Evolutionary conservation across 1,284 basidiomycete species (phyloP), one percentile per base, ranked within the genome.

Genomic region (Cronartium ribicola): DNA sequence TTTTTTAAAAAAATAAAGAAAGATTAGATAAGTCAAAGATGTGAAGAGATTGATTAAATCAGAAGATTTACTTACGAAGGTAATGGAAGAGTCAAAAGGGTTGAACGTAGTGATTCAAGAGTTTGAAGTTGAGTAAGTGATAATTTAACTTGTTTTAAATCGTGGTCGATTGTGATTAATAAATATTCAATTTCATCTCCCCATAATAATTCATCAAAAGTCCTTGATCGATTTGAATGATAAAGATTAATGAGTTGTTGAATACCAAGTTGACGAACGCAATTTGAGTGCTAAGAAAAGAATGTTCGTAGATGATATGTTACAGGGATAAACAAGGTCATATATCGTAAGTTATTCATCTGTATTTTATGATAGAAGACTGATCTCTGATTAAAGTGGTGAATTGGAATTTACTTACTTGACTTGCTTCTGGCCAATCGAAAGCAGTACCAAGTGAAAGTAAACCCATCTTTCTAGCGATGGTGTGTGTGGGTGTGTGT

Each of bases 171-270:
- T 4, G 88, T 85, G 71, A 97, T 86, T 76, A 98, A 91, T 88
- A 98, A 92, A 82, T 98, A 98, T 82, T 99, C 96, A 79, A 99
- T 86, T 94, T 99, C 96, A 80, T 99, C 96, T 40, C 96, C 96
- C 96, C 96, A 99, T n/a, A 97, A 86, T 64, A 98, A 84, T 76
- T 90, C 89, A 80, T 98, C 94, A 10, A 93, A 94, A n/a, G 87
- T 86, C 75, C 92, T 86, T 80, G 92, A 90, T 85, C 96, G 97
- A 81, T 94, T 85, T 75, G 88, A 87, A 80, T 93, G 87, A 92
- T 93, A 99, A 57, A 89, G 92, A 79, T 93, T 86, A 67, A 99
- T 83, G 81, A 99, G 96, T 83, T 99, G 96, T 22, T 90, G 88
- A 80, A 98, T 93, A 51, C 96, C 96, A 82, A 98, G 94, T 70